Percentiles rank a stretch among this genome's conserved stretches.
Conservation (phyloP, 2,329 filamentous ascomycete species). For the Colletotrichum incanum region DNA sequence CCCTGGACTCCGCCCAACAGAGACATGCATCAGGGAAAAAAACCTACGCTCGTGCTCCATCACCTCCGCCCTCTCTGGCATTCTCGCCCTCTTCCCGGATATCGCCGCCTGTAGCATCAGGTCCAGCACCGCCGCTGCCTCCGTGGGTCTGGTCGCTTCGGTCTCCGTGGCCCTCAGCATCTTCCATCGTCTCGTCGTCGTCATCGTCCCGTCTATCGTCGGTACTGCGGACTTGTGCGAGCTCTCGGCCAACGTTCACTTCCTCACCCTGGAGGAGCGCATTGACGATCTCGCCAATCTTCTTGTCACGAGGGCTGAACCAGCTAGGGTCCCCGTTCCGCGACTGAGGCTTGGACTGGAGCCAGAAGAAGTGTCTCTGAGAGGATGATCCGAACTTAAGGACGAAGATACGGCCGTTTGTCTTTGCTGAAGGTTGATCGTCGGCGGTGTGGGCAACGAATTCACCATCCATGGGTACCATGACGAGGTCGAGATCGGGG, state of each 20-base stretch:
- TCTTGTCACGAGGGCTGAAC: slow-evolving; percentile 88
- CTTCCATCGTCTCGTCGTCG: slow-evolving; percentile 84
- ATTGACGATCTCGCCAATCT: slow-evolving; percentile 91
- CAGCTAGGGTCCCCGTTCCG: slow-evolving; percentile 78
- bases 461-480: slow-evolving; percentile 90
- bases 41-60: slow-evolving; percentile 99
- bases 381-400: slow-evolving; percentile 96
- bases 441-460: slow-evolving; percentile 84
- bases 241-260: slow-evolving; percentile 82
- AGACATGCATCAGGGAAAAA: slow-evolving; percentile 37
- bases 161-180: slow-evolving; percentile 77
- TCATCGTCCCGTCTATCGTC: slow-evolving; percentile 71
- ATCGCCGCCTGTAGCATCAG: slow-evolving; percentile 92
- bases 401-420: slow-evolving; percentile 91
- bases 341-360: slow-evolving; percentile 90
- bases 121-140: slow-evolving; percentile 84
- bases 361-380: slow-evolving; percentile 93
- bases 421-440: slow-evolving; percentile 71
- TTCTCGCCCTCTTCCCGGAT: slow-evolving; percentile 90
- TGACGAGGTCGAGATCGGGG: slow-evolving; percentile 90
- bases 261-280: slow-evolving; percentile 89
- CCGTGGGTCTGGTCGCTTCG: slow-evolving; percentile 71
- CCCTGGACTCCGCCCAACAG: slow-evolving; percentile 29
- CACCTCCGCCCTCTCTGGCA: slow-evolving; percentile 92
- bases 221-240: slow-evolving; percentile 73